Evolutionary conservation across 495 filamentous ascomycete species (phyloP).

Genomic region (Penicillium bialowiezense): DNA sequence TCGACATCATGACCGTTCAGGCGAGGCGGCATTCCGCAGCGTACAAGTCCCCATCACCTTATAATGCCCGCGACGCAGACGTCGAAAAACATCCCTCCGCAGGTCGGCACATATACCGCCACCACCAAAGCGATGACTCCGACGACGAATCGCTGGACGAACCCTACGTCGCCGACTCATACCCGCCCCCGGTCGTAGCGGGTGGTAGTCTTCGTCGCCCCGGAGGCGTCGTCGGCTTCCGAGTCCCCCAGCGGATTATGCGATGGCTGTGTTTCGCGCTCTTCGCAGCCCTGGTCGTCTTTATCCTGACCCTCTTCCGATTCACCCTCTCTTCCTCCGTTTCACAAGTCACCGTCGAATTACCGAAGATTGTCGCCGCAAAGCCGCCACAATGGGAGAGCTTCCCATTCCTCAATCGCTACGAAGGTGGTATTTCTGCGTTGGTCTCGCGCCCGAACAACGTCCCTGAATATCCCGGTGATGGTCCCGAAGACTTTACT

Average conservation of each 20-base stretch:
- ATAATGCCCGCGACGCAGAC: conserved; percentile 23
- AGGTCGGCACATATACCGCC: conserved; percentile 22
- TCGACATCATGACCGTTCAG: conserved; percentile 36
- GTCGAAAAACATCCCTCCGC: conserved; percentile 35
- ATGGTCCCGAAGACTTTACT: conserved; percentile 27
- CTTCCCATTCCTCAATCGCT: conserved; percentile 77
- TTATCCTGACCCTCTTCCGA: conserved; percentile 67
- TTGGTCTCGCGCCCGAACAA: conserved; percentile 61
- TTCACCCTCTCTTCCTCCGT: conserved; percentile 64
- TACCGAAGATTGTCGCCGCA: conserved; percentile 45
- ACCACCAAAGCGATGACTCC: conserved; percentile 24
- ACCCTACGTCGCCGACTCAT: conserved; percentile 25
- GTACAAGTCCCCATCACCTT: conserved; percentile 28
- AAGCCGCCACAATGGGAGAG: conserved; percentile 74
- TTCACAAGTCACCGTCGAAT: conserved; percentile 54
- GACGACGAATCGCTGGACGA: conserved; percentile 25
- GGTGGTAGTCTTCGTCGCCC: conserved; percentile 37
- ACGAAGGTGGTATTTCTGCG: conserved; percentile 76
- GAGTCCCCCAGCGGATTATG: conserved; percentile 59
- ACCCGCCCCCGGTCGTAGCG: conserved; percentile 50
- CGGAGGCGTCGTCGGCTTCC: conserved; percentile 42
- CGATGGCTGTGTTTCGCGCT: conserved; percentile 70
- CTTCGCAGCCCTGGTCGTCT: conserved; percentile 63
- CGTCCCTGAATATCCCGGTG: conserved; percentile 72
- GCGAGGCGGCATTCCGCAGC: conserved; percentile 34